These are phyloP conservation scores for Penicillium goetzii DNA, from an alignment of 495 filamentous ascomycete species.

Conservation along the genomic window DNA sequence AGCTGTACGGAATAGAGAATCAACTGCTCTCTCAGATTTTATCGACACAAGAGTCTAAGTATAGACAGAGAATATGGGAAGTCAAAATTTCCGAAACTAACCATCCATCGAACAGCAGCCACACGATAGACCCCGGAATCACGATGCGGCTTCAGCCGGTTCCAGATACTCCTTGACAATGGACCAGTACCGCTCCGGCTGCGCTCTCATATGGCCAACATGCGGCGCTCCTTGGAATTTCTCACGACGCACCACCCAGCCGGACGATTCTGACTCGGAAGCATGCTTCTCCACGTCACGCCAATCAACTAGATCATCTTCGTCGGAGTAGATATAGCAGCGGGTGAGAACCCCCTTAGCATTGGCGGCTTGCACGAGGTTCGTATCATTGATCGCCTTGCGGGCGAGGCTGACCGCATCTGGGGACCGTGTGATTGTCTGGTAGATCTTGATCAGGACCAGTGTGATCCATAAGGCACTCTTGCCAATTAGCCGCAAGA, in stretches of 20 bases:
- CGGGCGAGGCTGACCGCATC: conserved; percentile 37
- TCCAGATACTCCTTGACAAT: conserved; percentile 38
- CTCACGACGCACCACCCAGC: conserved; percentile 43
- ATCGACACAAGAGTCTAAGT: neutral
- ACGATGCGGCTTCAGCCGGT: conserved; percentile 7
- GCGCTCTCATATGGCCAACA: conserved; percentile 49
- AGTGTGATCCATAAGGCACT: conserved; percentile 32
- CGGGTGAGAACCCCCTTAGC: conserved; percentile 22
- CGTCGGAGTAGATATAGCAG: conserved; percentile 53
- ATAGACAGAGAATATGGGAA: neutral
- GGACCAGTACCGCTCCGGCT: conserved; percentile 49
- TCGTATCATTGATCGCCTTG: conserved; percentile 35
- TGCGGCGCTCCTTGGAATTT: conserved; percentile 45
- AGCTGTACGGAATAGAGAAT: neutral
- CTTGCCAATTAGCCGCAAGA: conserved; percentile 38
- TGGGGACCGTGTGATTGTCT: conserved; percentile 20
- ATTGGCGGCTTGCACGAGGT: conserved; percentile 31
- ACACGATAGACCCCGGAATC: neutral
- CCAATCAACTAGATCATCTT: conserved; percentile 45
- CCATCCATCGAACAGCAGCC: neutral
- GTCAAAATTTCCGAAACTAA: neutral
- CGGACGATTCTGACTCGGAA: conserved; percentile 36
- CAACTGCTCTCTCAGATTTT: neutral
- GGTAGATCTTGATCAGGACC: conserved; percentile 19
- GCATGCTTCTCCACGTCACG: conserved; percentile 50